A percentile compares a stretch with the other conserved stretches of the same genome.
These are phyloP conservation scores for Cyberlindnera americana DNA, from an alignment of 805 yeast genomes.

Conservation along the genomic window DNA sequence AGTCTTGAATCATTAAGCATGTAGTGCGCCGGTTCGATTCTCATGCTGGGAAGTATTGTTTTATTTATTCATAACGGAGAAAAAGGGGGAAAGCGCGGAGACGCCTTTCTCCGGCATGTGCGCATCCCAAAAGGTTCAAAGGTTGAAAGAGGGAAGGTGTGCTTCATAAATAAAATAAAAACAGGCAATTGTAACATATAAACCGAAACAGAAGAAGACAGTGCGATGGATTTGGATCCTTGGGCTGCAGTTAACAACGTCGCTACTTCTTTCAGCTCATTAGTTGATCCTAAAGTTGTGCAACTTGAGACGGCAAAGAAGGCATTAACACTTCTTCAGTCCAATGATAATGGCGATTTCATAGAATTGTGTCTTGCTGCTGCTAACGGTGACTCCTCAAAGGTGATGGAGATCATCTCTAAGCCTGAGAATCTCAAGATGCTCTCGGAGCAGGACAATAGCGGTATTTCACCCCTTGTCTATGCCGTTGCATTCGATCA, in stretches of 20 bases:
- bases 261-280: background rate
- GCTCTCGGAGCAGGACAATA: slow-evolving; percentile 31
- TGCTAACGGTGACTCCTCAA: slow-evolving; percentile 34
- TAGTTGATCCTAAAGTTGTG: slow-evolving; percentile 10
- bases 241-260: slow-evolving; percentile 11
- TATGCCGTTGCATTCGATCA: slow-evolving; percentile 56
- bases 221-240: slow-evolving; percentile 15
- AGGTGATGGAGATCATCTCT: slow-evolving; percentile 20
- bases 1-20: too few relatives aligned
- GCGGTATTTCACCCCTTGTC: slow-evolving; percentile 45
- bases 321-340: slow-evolving; percentile 14
- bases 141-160: background rate
- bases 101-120: too few relatives aligned
- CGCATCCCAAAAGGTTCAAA: background rate
- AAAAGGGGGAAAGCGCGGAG: background rate
- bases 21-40: too few relatives aligned
- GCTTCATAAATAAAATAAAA: too few relatives aligned
- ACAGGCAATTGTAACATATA: too few relatives aligned
- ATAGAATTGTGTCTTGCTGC: slow-evolving; percentile 37
- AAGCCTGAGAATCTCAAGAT: slow-evolving; percentile 27
- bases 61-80: background rate
- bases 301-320: slow-evolving; percentile 20
- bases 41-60: background rate
- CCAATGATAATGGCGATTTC: slow-evolving; percentile 13
- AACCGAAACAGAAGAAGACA: background rate